Percentiles rank a stretch among this genome's conserved stretches.
phyloP scores from a whole-genome alignment of 768 basidiomycete species.

The Tulasnella sp. region DNA sequence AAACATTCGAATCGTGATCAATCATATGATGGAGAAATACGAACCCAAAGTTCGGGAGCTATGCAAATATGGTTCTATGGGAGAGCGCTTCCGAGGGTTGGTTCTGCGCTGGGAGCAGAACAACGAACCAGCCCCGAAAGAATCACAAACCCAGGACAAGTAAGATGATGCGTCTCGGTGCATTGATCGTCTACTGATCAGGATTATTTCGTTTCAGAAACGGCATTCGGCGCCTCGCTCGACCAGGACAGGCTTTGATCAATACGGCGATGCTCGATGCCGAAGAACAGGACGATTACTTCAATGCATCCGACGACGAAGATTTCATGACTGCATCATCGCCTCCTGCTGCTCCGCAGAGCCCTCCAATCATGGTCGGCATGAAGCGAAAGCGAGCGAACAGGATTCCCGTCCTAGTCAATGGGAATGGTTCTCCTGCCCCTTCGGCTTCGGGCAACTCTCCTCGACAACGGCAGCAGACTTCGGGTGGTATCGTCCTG shows the following conservation, averaged over 20 bases:
- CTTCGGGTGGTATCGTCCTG: slow-evolving; percentile 34
- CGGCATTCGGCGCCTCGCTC: background rate
- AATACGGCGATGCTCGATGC: slow-evolving; percentile 48
- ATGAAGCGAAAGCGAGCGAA: slow-evolving; percentile 25
- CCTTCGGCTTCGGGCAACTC: slow-evolving; percentile 25
- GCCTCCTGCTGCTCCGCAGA: slow-evolving; percentile 24
- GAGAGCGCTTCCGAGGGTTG: slow-evolving; percentile 61
- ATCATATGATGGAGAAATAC: slow-evolving; percentile 73
- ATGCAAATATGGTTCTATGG: slow-evolving; percentile 50
- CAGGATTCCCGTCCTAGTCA: slow-evolving; percentile 27
- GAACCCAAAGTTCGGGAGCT: slow-evolving; percentile 58
- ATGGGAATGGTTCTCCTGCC: slow-evolving; percentile 29
- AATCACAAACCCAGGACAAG: slow-evolving; percentile 29
- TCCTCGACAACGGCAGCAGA: slow-evolving; percentile 32
- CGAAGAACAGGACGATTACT: slow-evolving; percentile 82
- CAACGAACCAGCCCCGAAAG: slow-evolving; percentile 54
- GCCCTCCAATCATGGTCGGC: slow-evolving; percentile 23
- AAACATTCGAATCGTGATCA: slow-evolving; percentile 79
- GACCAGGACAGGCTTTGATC: slow-evolving; percentile 28
- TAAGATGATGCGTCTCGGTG: slow-evolving; percentile 44
- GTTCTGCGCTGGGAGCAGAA: slow-evolving; percentile 87
- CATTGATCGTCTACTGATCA: slow-evolving; percentile 16
- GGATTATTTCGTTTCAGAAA: slow-evolving; percentile 19
- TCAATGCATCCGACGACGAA: slow-evolving; percentile 83
- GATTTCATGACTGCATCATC: slow-evolving; percentile 30